Evolutionary conservation across 2,329 filamentous ascomycete species (phyloP), one percentile per base, ranked within the genome.

Genomic region (Dothiorella sarmentorum): DNA sequence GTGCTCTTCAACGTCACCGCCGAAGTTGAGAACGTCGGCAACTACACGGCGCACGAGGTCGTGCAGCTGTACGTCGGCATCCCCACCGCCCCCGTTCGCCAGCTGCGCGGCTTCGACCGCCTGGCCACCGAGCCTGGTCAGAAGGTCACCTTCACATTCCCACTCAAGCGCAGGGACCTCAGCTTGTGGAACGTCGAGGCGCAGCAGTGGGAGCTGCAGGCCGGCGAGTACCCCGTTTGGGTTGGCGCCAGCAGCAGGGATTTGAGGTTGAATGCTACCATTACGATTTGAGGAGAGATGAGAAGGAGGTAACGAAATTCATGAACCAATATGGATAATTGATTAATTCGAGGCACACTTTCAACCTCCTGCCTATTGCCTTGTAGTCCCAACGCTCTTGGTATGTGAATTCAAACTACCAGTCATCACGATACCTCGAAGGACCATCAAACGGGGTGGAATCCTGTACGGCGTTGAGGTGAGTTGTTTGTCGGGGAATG

Each of bases 101-200:
- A 53, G 53, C 49, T 65, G 18, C 43, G 63, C 3, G 62, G 62
- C 2, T 64, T 64, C 40, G 58, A 63, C 13, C 62, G 59, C n/a
- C 42, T 62, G 5, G 27, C 64, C 3, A 60, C 29, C 35, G 62
- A 61, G 43, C 29, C 43, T 7, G 45, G 33, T 1, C 70, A 77
- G 66, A 75, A 68, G 26, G 66, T 66, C 38, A 71, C 63, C 0
- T 74, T 80, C 7, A 63, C 61, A 3, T 83, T 84, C 61, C 68
- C 73, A 22, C 70, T 85, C 29, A 75, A 71, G 64, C 69, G 79
- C 11, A 67, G 79, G 11, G 79, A 82, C 59, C 61, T 81, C 7
- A 81, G 78, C 66, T 77, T 76, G 65, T 81, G 78, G 79, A 75
- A 80, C 52, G 65, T 75, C 1, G 64, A 65, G n/a, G 63, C 70